These are phyloP conservation scores for Jasminum sambac DNA, from an alignment of 257 asterid genomes.

Conservation along the genomic window DNA sequence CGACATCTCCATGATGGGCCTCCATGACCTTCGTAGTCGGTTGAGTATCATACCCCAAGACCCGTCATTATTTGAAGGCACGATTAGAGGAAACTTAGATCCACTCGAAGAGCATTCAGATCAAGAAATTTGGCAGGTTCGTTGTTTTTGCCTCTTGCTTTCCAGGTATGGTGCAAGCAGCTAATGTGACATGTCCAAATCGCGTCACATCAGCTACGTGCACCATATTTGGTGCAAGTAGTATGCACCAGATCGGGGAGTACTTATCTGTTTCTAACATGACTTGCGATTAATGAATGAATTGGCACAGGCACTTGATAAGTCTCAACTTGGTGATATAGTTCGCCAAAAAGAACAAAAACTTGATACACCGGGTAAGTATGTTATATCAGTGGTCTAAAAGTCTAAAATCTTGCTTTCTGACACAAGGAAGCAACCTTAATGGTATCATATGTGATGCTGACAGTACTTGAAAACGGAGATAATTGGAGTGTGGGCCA, in stretches of 20 bases:
- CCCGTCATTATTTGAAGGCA: constrained; percentile 96
- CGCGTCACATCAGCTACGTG: too few relatives aligned
- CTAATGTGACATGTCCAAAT: too few relatives aligned
- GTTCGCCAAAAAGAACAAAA: constrained; percentile 83
- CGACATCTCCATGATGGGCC: constrained; percentile 81
- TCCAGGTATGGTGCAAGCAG: background rate
- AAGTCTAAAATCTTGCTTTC: constrained; percentile 7
- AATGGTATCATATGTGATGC: background rate
- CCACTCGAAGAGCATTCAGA: constrained; percentile 92
- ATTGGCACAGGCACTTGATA: constrained; percentile 76
- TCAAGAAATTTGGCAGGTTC: constrained; percentile 87
- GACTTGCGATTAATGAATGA: constrained; percentile 2
- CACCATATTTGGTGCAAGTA: too few relatives aligned
- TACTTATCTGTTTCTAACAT: background rate
- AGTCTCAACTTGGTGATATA: constrained; percentile 85
- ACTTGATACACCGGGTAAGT: constrained; percentile 80
- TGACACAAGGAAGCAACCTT: background rate
- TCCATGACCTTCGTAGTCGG: constrained; percentile 91
- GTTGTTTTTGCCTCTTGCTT: constrained; percentile 1
- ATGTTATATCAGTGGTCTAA: constrained; percentile 6
- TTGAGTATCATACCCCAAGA: constrained; percentile 97
- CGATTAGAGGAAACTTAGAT: constrained; percentile 86
- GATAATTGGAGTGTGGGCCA: constrained; percentile 99
- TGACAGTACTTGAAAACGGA: constrained; percentile 78
- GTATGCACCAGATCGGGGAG: too few relatives aligned